Base-by-base conservation (phyloP, 345 rosid species). In the Boechera retrofracta region DNA sequence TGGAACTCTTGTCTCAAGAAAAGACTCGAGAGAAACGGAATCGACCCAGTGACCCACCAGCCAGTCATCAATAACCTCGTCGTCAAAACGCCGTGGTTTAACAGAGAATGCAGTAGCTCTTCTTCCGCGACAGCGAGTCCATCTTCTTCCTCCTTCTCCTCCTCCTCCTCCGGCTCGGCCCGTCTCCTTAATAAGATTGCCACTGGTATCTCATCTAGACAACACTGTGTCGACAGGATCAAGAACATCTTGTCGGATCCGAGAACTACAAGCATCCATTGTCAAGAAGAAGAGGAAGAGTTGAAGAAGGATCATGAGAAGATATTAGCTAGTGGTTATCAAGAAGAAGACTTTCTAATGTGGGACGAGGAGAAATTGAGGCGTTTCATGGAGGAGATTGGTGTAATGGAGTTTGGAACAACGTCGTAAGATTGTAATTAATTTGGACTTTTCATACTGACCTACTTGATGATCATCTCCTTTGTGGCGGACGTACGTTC, bases 1-100 rank as follows among this genome's bases (percentile, higher is more conserved):
- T 78, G 81, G 81, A 72, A 78, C 62, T 72, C 77, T 8, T 73
- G 78, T 51, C 79, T 79, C 15, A 79, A 64, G 63, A 79, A 79
- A 74, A 45, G 78, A 55, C 82, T 67, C n/a, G 53, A 38, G 44
- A 65, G 69, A 74, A 62, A 56, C 7, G 79, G 79, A 2, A 58
- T 75, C 44, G 68, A 75, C 28, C 79, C 79, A 21, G 39, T 58
- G n/a, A 75, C 74, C 10, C 79, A 75, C 32, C 7, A 59, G 61
- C 79, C 79, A 1, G 12, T 57, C 54, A 12, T 1, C 29, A 41
- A 7, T 15, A 58, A 58, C 55, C 16, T 26, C 33, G 4, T 8
- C 32, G 15, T 64, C 10, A n/a, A 70, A 44, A 44, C 44, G 18
- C 4, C 21, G 7, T 42, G 18, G 16, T 55, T 45, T 12, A 47